phyloP scores from a whole-genome alignment of 345 rosid genomes.

The Populus ilicifolia region DNA sequence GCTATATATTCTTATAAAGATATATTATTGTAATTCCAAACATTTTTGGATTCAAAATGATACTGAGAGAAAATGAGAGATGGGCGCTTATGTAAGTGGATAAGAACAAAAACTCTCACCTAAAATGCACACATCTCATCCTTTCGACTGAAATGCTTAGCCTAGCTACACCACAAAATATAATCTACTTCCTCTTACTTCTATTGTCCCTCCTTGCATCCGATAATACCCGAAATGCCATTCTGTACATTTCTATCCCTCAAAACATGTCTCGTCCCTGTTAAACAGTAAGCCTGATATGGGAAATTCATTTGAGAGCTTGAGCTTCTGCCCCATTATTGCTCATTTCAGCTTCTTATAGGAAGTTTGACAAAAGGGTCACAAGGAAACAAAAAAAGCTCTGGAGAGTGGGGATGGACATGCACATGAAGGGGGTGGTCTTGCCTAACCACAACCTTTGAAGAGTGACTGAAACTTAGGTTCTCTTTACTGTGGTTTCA shows the following conservation, averaged over 20 bases:
- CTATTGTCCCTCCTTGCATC: neutral
- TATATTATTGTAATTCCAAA: neutral
- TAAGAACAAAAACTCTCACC: conserved; percentile 29
- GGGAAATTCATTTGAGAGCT: conserved; percentile 18
- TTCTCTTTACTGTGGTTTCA: conserved; percentile 5
- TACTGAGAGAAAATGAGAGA: neutral
- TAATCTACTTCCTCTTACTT: conserved; percentile 9
- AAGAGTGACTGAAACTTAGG: conserved; percentile 4
- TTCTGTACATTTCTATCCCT: neutral
- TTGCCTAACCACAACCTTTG: conserved; percentile 9
- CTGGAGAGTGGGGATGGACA: neutral
- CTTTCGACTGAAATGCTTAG: neutral
- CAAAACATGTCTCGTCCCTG: neutral
- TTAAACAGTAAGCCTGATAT: neutral
- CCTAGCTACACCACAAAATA: conserved; percentile 34
- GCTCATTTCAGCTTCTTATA: neutral
- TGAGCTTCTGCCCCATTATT: conserved; percentile 14
- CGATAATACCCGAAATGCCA: conserved; percentile 27
- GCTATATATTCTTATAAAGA: too few species aligned
- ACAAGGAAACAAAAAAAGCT: conserved; percentile 26
- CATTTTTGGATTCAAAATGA: too few species aligned
- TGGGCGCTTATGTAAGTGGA: conserved; percentile 40
- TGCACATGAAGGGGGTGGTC: neutral
- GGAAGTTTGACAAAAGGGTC: neutral
- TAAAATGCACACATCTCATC: conserved; percentile 31